These are phyloP conservation scores for Miamiensis avidus DNA, from an alignment of 169 alveolate species.

Conservation along the genomic window DNA sequence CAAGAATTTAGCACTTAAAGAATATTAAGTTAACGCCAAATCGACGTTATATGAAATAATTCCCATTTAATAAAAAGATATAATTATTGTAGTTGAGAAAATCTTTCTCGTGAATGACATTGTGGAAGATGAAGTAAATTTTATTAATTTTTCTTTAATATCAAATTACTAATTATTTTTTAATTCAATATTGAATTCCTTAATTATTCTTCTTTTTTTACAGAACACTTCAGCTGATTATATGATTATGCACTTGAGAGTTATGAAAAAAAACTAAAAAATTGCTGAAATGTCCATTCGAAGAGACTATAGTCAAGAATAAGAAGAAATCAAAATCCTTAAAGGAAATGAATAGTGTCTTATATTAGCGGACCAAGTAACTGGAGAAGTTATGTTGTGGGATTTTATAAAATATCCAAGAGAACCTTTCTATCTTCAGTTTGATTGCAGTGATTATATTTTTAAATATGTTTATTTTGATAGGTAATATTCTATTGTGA, in stretches of 20 bases:
- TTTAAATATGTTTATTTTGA: not conserved
- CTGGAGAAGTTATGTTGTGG: not conserved
- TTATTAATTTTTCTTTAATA: too few relatives aligned
- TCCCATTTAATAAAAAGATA: not conserved
- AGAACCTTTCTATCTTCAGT: not conserved
- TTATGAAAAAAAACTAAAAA: too few relatives aligned
- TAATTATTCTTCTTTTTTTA: too few relatives aligned
- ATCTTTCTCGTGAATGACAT: not conserved
- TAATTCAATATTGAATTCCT: too few relatives aligned
- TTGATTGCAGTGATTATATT: not conserved
- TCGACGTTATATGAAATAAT: not conserved
- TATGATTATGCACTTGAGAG: not conserved
- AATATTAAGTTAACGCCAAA: not conserved
- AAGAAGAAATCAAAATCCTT: not conserved
- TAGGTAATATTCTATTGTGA: not conserved
- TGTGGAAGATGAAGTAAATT: not conserved
- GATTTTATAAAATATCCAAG: not conserved
- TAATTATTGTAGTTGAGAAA: not conserved
- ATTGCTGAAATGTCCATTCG: not conserved
- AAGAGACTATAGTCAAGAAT: not conserved
- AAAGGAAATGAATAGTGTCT: not conserved
- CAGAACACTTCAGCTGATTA: not conserved
- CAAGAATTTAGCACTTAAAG: not conserved
- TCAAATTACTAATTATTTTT: too few relatives aligned
- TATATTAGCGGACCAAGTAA: not conserved